Evolutionary conservation across 225 moss, liverwort and hornwort genomes (phyloP).

Genomic region (Ulota crispa): DNA sequence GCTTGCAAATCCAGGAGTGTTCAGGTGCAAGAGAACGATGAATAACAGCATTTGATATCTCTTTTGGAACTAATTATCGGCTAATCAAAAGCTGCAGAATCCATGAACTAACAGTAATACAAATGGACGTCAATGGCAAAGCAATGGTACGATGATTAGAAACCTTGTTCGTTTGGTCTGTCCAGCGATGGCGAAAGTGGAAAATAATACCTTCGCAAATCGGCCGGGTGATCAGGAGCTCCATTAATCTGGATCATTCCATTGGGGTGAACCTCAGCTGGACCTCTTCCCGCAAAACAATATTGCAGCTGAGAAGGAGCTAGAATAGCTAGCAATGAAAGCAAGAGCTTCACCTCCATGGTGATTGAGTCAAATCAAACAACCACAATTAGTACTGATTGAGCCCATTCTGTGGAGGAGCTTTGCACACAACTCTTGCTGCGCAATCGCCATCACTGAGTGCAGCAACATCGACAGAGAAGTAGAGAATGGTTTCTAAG

Average conservation of each 20-base stretch:
- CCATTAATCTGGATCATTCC: constrained; percentile 30
- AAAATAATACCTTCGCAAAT: constrained; percentile 13
- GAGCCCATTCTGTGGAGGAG: background rate
- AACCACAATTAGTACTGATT: background rate
- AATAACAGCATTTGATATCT: background rate
- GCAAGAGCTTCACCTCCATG: constrained; percentile 11
- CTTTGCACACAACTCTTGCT: background rate
- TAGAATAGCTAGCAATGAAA: constrained; percentile 8
- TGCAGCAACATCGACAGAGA: background rate
- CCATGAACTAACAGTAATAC: background rate
- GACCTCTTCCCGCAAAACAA: background rate
- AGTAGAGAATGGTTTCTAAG: background rate
- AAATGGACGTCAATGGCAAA: background rate
- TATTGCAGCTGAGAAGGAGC: constrained; percentile 22
- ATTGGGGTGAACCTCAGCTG: constrained; percentile 3
- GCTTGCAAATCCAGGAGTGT: background rate
- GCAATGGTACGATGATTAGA: background rate
- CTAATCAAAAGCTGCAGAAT: background rate
- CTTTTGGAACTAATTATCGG: background rate
- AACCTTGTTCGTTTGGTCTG: background rate
- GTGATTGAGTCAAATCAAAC: background rate
- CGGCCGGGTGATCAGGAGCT: background rate
- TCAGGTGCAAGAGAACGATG: background rate
- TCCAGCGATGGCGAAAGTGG: background rate
- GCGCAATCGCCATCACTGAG: constrained; percentile 15